Base-by-base conservation (phyloP, 2,329 filamentous ascomycete species). In the Trichoderma lentiforme region DNA sequence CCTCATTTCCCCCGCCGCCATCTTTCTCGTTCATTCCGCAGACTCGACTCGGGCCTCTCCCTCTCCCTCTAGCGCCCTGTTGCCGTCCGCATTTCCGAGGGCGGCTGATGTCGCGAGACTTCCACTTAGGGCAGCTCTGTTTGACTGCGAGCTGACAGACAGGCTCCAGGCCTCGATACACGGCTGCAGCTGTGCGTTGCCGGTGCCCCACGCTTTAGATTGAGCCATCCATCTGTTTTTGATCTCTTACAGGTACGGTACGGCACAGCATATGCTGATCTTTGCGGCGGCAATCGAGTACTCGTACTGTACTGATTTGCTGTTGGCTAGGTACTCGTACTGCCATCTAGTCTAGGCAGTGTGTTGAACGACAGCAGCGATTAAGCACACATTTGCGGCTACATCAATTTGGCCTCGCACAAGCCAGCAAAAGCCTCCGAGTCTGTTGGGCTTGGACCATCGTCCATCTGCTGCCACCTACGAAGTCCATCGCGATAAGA, bases 41-140 rank as follows among this genome's bases (percentile, higher is more conserved):
- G 47, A 5, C 43, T 51, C 64, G 36, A 36, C 58, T 62, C 53
- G n/a, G 36, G 34, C 34, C 34, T 36, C 58, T 62, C 32, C 58
- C 58, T 62, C 58, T n/a, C 21, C 21, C 62, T 56, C 47, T 57
- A 67, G 64, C 47, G 64, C 64, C 47, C 47, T 24, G 47, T 30
- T 67, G 26, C 47, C 43, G 64, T 51, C 64, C 47, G 47, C 47
- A 67, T 67, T 34, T 47, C 24, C 47, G 64, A 67, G 47, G 64
- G 47, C 47, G 64, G 64, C 64, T 67, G 47, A 57, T 36, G 64
- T 57, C 47, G 56, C 47, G 64, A 67, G 53, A 57, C 64, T 24
- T 39, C 39, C 47, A 24, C n/a, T 34, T 51, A 6, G n/a, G 43
- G 64, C 64, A 57, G 32, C 47, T 39, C 47, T 57, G 21, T 36